Percentiles rank a stretch among this genome's conserved stretches.
Conservation (phyloP, 1,284 basidiomycete genomes). For the Trichosporon sp. region DNA sequence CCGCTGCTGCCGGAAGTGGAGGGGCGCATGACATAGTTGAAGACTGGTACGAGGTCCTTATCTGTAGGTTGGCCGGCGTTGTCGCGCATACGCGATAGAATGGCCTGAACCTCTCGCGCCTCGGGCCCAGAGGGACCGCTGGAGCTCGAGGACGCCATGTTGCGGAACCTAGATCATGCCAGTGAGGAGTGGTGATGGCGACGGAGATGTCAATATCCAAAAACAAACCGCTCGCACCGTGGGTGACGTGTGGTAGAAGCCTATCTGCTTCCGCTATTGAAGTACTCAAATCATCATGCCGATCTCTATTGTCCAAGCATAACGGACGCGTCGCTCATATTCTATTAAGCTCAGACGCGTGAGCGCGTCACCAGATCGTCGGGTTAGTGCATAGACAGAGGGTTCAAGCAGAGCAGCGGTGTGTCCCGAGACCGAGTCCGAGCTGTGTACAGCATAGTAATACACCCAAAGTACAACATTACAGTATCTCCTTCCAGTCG, state of each 20-base stretch:
- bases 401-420: too few species aligned
- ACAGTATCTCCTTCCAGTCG: conserved; percentile 61
- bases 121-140: background rate
- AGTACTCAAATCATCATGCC: background rate
- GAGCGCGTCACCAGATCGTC: too few species aligned
- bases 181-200: background rate
- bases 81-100: conserved; percentile 29
- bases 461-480: background rate
- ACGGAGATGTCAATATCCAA: background rate
- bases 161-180: background rate
- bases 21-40: conserved; percentile 54
- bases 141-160: conserved; percentile 8
- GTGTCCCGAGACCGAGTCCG: too few species aligned
- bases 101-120: conserved; percentile 30
- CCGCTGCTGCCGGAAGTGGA: background rate
- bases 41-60: conserved; percentile 56
- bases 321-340: background rate
- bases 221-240: background rate
- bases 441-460: background rate
- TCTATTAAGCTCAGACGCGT: background rate
- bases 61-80: conserved; percentile 46
- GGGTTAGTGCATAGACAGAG: background rate
- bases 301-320: background rate
- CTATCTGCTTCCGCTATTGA: background rate
- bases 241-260: background rate